Evolutionary conservation across 1,284 basidiomycete species (phyloP).

Genomic region (Coniferiporia sulphurascens): DNA sequence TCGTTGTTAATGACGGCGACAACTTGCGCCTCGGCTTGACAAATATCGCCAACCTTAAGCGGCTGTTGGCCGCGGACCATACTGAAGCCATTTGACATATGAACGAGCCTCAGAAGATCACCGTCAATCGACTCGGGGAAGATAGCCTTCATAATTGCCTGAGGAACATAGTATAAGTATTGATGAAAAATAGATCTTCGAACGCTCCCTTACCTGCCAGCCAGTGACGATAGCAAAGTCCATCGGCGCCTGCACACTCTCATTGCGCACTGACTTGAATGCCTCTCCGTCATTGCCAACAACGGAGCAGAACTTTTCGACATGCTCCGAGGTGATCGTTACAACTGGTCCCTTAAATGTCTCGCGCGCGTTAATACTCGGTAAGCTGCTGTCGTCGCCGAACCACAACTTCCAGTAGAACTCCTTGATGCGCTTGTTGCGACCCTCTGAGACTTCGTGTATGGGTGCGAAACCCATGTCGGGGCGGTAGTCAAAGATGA

Average conservation of each 20-base stretch:
- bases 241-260: constrained; percentile 85
- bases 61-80: constrained; percentile 75
- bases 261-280: constrained; percentile 76
- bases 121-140: constrained; percentile 92
- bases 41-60: constrained; percentile 83
- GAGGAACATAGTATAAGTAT: constrained; percentile 9
- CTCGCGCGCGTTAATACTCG: constrained; percentile 70
- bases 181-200: not conserved
- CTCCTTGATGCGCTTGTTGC: constrained; percentile 91
- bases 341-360: constrained; percentile 83
- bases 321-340: constrained; percentile 66
- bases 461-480: constrained; percentile 89
- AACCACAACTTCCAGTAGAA: constrained; percentile 99
- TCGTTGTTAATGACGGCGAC: constrained; percentile 88
- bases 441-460: constrained; percentile 82
- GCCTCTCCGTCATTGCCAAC: constrained; percentile 90
- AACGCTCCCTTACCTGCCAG: constrained; percentile 72
- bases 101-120: constrained; percentile 92
- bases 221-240: constrained; percentile 98
- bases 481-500: constrained; percentile 87
- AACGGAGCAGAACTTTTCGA: constrained; percentile 90
- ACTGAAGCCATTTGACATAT: constrained; percentile 95
- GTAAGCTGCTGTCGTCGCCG: constrained; percentile 74
- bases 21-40: constrained; percentile 86
- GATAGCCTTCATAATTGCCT: constrained; percentile 96